phyloP scores from a whole-genome alignment of 83 land plant genomes.

The Diphasiastrum complanatum region DNA sequence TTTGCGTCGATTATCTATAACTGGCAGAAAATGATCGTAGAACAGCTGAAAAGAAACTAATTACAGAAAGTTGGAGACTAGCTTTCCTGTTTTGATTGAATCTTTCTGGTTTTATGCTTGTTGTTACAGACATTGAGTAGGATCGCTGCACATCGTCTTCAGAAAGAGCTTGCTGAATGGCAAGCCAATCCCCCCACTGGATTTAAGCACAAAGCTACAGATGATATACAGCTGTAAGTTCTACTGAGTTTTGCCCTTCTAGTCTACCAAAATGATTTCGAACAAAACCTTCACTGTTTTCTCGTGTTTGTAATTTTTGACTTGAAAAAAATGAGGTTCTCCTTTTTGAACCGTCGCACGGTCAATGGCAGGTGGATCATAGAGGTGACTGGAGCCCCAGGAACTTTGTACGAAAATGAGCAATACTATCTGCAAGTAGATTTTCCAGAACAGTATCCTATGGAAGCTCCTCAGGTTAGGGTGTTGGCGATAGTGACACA shows the following conservation, averaged over 20 bases:
- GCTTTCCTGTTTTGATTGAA: too few species aligned
- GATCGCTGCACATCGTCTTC: constrained; percentile 12
- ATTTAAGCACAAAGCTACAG: constrained; percentile 5
- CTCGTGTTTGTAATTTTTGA: background rate
- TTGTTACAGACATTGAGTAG: too few species aligned
- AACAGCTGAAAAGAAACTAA: too few species aligned
- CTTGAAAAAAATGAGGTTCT: background rate
- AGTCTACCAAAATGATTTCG: too few species aligned
- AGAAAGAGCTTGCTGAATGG: constrained; percentile 14
- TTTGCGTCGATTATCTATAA: too few species aligned
- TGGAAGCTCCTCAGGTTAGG: constrained; percentile 12
- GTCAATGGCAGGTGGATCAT: constrained; percentile 8
- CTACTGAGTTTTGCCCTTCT: too few species aligned
- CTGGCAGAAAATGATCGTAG: too few species aligned
- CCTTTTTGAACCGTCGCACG: background rate
- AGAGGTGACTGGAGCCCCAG: constrained; percentile 10
- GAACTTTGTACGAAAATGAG: constrained; percentile 11
- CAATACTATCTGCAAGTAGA: constrained; percentile 8
- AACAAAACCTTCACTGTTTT: too few species aligned
- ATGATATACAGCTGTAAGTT: constrained; percentile 7
- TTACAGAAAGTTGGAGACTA: too few species aligned
- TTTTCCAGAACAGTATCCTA: constrained; percentile 13
- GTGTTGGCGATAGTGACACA: too few species aligned
- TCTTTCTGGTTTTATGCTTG: too few species aligned
- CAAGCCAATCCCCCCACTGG: constrained; percentile 7